A percentile compares a stretch with the other conserved stretches of the same genome.
Evolutionary conservation across 805 yeast genomes (phyloP).

Genomic region (Nematodospora valgi): DNA sequence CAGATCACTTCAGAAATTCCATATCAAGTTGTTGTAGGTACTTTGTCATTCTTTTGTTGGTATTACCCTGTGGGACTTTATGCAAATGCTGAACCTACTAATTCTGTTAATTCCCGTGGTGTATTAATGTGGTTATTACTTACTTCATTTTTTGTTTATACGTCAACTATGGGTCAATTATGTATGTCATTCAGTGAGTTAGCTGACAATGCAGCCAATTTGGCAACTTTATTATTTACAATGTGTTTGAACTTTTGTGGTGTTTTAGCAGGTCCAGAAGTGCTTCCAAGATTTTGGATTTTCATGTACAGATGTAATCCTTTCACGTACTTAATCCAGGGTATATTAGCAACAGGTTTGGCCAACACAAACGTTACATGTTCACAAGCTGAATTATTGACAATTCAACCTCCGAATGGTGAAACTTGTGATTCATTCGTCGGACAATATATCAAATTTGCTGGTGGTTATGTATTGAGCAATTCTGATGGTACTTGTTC

Average conservation of each 20-base stretch:
- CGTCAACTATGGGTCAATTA: conserved; percentile 27
- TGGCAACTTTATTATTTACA: conserved; percentile 26
- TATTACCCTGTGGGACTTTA: conserved; percentile 41
- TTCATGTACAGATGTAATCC: conserved; percentile 76
- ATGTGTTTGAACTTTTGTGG: conserved; percentile 37
- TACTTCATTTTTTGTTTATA: conserved; percentile 23
- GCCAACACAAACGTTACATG: conserved; percentile 37
- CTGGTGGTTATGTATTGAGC: conserved; percentile 47
- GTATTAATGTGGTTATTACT: conserved; percentile 34
- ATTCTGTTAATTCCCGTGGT: conserved; percentile 28
- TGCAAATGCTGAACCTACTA: conserved; percentile 17
- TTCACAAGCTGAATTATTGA: conserved; percentile 19
- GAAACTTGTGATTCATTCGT: conserved; percentile 20
- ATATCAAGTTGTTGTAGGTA: conserved; percentile 58
- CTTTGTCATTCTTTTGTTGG: conserved; percentile 59
- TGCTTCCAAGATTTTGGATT: conserved; percentile 47
- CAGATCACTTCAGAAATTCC: conserved; percentile 67
- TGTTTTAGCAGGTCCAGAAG: conserved; percentile 28
- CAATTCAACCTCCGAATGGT: conserved; percentile 18
- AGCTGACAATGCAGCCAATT: conserved; percentile 34
- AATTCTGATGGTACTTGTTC: conserved; percentile 51
- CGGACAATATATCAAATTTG: conserved; percentile 25
- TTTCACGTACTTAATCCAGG: conserved; percentile 65
- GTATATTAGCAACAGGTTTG: conserved; percentile 33
- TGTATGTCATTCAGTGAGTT: conserved; percentile 27